These are phyloP conservation scores for Zygoascus hellenicus DNA, from an alignment of 1,139 yeast species.

Conservation along the genomic window DNA sequence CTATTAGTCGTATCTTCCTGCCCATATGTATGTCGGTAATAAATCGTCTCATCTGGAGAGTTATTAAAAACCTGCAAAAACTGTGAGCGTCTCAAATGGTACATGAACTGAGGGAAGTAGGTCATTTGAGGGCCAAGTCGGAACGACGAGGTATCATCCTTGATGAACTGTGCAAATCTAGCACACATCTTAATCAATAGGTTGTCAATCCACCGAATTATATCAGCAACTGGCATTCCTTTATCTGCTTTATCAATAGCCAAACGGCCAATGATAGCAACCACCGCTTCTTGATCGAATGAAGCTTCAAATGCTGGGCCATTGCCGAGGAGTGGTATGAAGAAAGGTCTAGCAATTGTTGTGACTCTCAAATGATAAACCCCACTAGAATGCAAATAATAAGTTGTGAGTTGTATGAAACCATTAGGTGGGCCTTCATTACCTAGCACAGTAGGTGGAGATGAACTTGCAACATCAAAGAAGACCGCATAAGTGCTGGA, in stretches of 20 bases:
- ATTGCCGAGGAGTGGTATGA: constrained; percentile 20
- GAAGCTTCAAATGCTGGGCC: constrained; percentile 30
- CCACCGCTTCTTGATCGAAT: constrained; percentile 69
- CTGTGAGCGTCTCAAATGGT: constrained; percentile 65
- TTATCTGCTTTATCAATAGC: constrained; percentile 44
- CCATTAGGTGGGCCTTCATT: constrained; percentile 34
- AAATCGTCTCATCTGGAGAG: constrained; percentile 76
- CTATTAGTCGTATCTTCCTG: constrained; percentile 64
- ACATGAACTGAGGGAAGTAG: constrained; percentile 67
- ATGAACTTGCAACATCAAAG: constrained; percentile 57
- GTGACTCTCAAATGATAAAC: constrained; percentile 59
- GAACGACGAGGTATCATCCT: constrained; percentile 63
- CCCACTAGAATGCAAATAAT: constrained; percentile 54
- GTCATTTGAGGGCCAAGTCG: constrained; percentile 64
- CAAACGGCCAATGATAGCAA: constrained; percentile 54
- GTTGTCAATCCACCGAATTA: constrained; percentile 73
- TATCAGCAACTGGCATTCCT: constrained; percentile 49
- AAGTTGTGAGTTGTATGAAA: constrained; percentile 59
- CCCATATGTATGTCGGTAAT: constrained; percentile 58
- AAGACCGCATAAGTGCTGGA: constrained; percentile 80
- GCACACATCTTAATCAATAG: constrained; percentile 67
- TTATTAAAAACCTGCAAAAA: constrained; percentile 66
- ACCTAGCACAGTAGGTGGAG: constrained; percentile 39
- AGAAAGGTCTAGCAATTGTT: constrained; percentile 17
- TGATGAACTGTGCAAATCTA: constrained; percentile 69